Base-by-base conservation (phyloP, 2,329 filamentous ascomycete species). In the Leptographium flavum region DNA sequence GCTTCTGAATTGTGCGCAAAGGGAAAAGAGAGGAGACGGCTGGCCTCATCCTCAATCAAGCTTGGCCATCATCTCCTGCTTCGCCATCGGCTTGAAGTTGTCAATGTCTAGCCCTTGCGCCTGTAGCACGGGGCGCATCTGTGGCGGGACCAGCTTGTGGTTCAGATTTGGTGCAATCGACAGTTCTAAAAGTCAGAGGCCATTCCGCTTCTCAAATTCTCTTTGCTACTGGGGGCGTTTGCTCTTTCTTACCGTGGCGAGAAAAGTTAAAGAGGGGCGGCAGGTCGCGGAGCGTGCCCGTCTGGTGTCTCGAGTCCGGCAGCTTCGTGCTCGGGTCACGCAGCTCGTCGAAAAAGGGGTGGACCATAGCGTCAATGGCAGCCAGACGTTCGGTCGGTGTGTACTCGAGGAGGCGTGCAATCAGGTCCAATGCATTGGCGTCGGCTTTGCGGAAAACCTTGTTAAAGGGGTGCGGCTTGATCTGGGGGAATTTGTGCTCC, bases 401-500 rank as follows among this genome's bases (percentile, higher is more conserved):
- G 66, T 98, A 98, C 67, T 98, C 92, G 47, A 98, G 73, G 47
- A 98, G 71, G 51, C 83, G 82, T 45, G 87, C 92, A 61, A 98
- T 96, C 56, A 98, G 71, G 59, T 96, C 88, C 58, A 98, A 93
- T 33, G 92, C 90, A 58, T 87, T 88, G 28, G 79, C 74, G 54
- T 94, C 87, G 46, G 92, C 92, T 75, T 93, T 95, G 55, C 92
- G 82, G 76, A 98, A 96, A 46, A 98, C 92, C 76, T 96, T 96
- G 69, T 84, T 93, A 73, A 98, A 98, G 25, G 92, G 92, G 60
- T 98, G 92, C 47, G 92, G 92, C 72, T 98, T 98, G 71, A 98
- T 98, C 66, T 98, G 92, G 40, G 92, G 92, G 67, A 98, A 98
- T 70, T 96, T 96, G 71, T 98, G 92, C 69, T 98, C 92, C 92